Percentiles rank a stretch among this genome's conserved stretches.
Conservation (phyloP, 1,284 basidiomycete species). For the Ceratobasidium sp. region DNA sequence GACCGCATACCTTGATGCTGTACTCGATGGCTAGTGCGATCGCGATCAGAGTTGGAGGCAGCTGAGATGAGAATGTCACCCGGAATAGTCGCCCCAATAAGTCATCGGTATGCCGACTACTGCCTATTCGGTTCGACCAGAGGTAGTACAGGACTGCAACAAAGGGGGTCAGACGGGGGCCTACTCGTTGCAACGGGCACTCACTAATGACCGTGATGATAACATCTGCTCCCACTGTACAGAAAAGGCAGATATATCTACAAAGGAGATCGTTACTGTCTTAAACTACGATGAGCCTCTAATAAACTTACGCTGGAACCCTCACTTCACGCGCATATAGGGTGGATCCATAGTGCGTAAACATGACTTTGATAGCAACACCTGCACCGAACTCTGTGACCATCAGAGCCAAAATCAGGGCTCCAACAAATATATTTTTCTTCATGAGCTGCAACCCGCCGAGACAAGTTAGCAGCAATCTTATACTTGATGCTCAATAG, state of each 20-base stretch:
- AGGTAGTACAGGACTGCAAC: constrained; percentile 4
- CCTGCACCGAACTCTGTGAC: constrained; percentile 29
- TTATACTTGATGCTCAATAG: neutral
- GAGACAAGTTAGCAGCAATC: neutral
- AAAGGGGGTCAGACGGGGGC: neutral
- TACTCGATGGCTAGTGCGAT: constrained; percentile 40
- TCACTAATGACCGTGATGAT: constrained; percentile 39
- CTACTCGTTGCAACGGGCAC: too few species aligned
- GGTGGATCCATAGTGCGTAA: constrained; percentile 37
- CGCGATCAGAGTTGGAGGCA: constrained; percentile 43
- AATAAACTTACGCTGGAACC: constrained; percentile 36
- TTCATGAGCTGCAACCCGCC: constrained; percentile 7
- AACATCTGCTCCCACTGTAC: constrained; percentile 35
- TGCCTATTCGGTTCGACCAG: constrained; percentile 23
- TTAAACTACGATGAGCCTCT: neutral
- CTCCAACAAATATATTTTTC: constrained; percentile 21
- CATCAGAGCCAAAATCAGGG: constrained; percentile 2
- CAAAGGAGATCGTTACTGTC: neutral
- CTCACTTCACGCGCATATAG: constrained; percentile 26
- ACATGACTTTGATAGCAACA: constrained; percentile 39
- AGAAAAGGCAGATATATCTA: constrained; percentile 43
- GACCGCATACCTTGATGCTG: constrained; percentile 24
- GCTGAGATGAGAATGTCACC: constrained; percentile 39
- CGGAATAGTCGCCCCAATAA: constrained; percentile 13
- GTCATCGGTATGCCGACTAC: constrained; percentile 18